Conservation (phyloP, 768 basidiomycete species). For the Termitomyces sp. region DNA sequence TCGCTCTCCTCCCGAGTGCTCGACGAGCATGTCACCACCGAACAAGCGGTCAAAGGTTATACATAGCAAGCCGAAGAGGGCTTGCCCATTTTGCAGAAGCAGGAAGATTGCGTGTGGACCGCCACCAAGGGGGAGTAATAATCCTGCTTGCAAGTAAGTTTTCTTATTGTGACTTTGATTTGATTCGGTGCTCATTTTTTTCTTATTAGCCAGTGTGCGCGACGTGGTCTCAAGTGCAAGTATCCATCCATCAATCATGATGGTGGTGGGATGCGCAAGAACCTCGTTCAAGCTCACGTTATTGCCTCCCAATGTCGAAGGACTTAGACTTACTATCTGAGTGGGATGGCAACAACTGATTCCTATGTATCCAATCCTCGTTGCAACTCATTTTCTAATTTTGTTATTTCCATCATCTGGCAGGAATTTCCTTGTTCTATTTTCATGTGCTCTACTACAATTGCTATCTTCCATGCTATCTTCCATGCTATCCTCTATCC, state of each 20-base stretch:
- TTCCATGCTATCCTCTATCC: no score
- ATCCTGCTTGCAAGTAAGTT: conserved; percentile 49
- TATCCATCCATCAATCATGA: no score
- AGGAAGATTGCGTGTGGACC: conserved; percentile 51
- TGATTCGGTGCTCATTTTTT: no score
- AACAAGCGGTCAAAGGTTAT: not conserved
- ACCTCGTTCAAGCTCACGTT: not conserved
- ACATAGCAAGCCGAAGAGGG: conserved; percentile 34
- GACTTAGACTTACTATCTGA: no score
- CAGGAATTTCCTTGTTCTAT: not conserved
- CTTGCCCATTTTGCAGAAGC: conserved; percentile 45
- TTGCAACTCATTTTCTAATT: no score
- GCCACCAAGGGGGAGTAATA: conserved; percentile 30
- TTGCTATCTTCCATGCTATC: not conserved
- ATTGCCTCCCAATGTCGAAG: not conserved
- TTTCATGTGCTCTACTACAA: not conserved
- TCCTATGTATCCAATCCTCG: not conserved
- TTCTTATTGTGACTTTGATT: not conserved
- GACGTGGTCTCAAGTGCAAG: no score
- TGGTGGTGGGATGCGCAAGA: no score
- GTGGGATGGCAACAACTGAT: not conserved
- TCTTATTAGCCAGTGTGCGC: no score
- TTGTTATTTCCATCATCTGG: no score
- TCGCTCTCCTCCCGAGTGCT: conserved; percentile 1
- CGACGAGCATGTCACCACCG: not conserved